phyloP scores from a whole-genome alignment of 2,329 filamentous ascomycete genomes.

The Aspergillus awamori region DNA sequence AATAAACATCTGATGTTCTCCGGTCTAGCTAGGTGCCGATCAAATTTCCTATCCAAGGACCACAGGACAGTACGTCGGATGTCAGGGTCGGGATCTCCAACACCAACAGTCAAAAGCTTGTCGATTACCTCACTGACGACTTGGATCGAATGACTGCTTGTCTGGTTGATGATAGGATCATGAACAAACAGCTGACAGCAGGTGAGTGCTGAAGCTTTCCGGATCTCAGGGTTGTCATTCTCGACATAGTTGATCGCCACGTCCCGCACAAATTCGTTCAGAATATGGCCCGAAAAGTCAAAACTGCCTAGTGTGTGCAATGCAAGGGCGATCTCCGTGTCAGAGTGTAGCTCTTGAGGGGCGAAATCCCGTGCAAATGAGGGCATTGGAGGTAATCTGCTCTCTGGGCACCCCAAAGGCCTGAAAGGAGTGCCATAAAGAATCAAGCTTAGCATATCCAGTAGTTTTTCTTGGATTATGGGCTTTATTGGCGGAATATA shows the following conservation, averaged over 20 bases:
- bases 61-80: slow-evolving; percentile 87
- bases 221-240: slow-evolving; percentile 89
- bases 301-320: slow-evolving; percentile 97
- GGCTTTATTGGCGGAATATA: slow-evolving; percentile 95
- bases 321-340: slow-evolving; percentile 87
- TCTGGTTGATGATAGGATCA: slow-evolving; percentile 97
- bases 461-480: slow-evolving; percentile 87
- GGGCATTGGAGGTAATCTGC: slow-evolving; percentile 77
- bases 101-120: slow-evolving; percentile 89
- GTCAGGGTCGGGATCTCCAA: slow-evolving; percentile 85
- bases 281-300: slow-evolving; percentile 83
- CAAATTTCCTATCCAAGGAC: slow-evolving; percentile 90
- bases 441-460: slow-evolving; percentile 93
- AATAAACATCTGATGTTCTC: slow-evolving; percentile 97
- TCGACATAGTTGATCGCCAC: slow-evolving; percentile 98
- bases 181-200: slow-evolving; percentile 97
- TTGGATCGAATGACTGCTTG: slow-evolving; percentile 92
- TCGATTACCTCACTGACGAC: slow-evolving; percentile 98
- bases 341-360: slow-evolving; percentile 76
- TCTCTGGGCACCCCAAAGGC: slow-evolving; percentile 86
- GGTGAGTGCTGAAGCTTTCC: slow-evolving; percentile 91
- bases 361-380: slow-evolving; percentile 88
- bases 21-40: slow-evolving; percentile 93
- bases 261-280: slow-evolving; percentile 98
- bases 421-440: slow-evolving; percentile 91